Conservation (phyloP, 139 green algal species). For the Chara braunii region DNA sequence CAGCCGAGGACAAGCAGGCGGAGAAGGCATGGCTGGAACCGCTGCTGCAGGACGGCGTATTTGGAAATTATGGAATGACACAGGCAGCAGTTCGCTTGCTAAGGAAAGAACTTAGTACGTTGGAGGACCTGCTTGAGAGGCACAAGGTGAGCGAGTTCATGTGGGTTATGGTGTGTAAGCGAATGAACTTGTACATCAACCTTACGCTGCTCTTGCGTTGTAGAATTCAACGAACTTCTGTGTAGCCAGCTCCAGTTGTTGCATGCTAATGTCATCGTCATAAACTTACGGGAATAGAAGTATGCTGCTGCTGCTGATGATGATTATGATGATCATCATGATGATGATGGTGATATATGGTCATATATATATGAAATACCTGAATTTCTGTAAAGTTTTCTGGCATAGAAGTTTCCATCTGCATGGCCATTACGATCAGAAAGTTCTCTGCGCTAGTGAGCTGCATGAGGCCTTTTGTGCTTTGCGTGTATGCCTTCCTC, state of each 20-base stretch:
- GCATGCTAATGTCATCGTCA: not conserved
- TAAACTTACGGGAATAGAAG: not conserved
- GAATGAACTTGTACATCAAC: not conserved
- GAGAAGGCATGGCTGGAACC: not conserved
- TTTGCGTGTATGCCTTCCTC: too few species aligned
- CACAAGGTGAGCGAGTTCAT: not conserved
- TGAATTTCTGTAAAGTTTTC: too few species aligned
- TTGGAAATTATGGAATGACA: conserved; percentile 7
- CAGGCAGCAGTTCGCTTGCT: conserved; percentile 15
- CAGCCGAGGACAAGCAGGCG: not conserved
- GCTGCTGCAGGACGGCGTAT: not conserved
- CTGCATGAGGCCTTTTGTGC: too few species aligned
- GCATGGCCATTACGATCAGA: too few species aligned
- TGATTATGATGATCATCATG: too few species aligned
- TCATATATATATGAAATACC: too few species aligned
- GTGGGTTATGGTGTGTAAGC: not conserved
- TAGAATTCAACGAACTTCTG: not conserved
- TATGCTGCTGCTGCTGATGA: too few species aligned
- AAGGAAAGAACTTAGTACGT: not conserved
- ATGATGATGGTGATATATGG: too few species aligned
- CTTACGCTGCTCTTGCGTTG: not conserved
- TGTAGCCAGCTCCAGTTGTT: not conserved
- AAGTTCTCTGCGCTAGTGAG: too few species aligned
- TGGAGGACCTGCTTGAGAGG: not conserved
- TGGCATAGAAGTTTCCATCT: too few species aligned